phyloP scores from a whole-genome alignment of 306 rosid genomes.

The Arachis hypogaea region DNA sequence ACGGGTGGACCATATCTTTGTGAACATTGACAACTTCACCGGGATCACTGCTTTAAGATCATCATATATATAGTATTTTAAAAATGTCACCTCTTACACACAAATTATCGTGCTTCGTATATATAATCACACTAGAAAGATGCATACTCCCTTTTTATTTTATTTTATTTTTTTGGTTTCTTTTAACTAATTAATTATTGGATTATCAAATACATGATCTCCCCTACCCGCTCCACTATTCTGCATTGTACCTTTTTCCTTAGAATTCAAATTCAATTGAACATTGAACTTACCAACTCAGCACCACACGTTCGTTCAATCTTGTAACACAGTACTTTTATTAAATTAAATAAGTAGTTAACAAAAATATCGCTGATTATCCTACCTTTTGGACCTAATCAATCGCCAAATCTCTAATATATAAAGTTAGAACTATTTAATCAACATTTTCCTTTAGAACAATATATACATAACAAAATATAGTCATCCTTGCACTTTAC shows the following conservation, averaged over 20 bases:
- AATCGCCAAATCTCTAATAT: neutral
- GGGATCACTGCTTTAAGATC: too few relatives aligned
- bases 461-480: neutral
- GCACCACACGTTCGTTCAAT: neutral
- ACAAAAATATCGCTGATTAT: neutral
- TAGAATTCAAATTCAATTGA: neutral
- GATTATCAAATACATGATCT: neutral
- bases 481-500: neutral
- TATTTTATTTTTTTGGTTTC: neutral
- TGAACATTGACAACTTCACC: too few relatives aligned
- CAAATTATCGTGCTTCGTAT: too few relatives aligned
- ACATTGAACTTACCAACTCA: neutral
- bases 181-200: neutral
- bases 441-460: neutral
- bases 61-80: too few relatives aligned
- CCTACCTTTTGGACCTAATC: conserved; percentile 5
- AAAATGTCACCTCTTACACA: too few relatives aligned
- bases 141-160: neutral
- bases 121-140: too few relatives aligned
- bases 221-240: neutral
- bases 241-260: neutral
- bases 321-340: neutral
- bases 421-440: neutral
- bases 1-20: too few relatives aligned
- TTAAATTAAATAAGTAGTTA: neutral